Percentiles rank a stretch among this genome's conserved stretches.
phyloP scores from a whole-genome alignment of 805 yeast species.

The Candida takata region DNA sequence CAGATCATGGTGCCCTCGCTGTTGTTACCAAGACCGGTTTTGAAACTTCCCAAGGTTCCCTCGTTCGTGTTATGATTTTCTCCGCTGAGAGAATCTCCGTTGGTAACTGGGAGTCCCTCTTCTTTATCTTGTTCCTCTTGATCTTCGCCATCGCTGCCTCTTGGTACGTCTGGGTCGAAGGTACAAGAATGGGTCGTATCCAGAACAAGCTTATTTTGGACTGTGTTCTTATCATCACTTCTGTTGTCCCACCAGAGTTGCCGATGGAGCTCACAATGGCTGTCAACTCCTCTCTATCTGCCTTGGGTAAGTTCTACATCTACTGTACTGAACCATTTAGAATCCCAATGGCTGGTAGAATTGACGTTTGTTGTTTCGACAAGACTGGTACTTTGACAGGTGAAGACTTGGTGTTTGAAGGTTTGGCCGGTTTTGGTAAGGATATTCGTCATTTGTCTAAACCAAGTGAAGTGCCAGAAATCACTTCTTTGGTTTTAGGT shows the following conservation, averaged over 20 bases:
- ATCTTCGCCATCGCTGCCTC: slow-evolving; percentile 92
- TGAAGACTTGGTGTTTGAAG: slow-evolving; percentile 93
- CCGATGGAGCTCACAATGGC: slow-evolving; percentile 99
- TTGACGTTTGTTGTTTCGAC: slow-evolving; percentile 97
- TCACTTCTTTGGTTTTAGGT: slow-evolving; percentile 71
- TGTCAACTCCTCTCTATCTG: slow-evolving; percentile 84
- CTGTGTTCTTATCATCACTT: slow-evolving; percentile 91
- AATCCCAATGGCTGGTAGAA: slow-evolving; percentile 95
- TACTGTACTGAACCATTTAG: slow-evolving; percentile 98
- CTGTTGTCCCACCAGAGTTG: slow-evolving; percentile 97
- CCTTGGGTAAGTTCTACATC: slow-evolving; percentile 79
- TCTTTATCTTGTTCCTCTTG: slow-evolving; percentile 83
- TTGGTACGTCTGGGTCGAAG: slow-evolving; percentile 98
- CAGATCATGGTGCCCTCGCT: slow-evolving; percentile 91
- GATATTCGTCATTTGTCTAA: slow-evolving; percentile 50
- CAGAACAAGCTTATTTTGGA: slow-evolving; percentile 91
- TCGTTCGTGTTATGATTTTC: slow-evolving; percentile 96
- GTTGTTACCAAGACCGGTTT: slow-evolving; percentile 92
- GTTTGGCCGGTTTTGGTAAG: slow-evolving; percentile 72
- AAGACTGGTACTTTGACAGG: slow-evolving; percentile 98
- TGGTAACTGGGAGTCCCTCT: slow-evolving; percentile 90
- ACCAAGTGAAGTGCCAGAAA: slow-evolving; percentile 56
- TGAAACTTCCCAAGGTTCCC: slow-evolving; percentile 95
- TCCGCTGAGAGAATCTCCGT: slow-evolving; percentile 95
- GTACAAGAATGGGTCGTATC: slow-evolving; percentile 90